Base-by-base conservation (phyloP, 345 rosid genomes). In the Eucalyptus polybractea region DNA sequence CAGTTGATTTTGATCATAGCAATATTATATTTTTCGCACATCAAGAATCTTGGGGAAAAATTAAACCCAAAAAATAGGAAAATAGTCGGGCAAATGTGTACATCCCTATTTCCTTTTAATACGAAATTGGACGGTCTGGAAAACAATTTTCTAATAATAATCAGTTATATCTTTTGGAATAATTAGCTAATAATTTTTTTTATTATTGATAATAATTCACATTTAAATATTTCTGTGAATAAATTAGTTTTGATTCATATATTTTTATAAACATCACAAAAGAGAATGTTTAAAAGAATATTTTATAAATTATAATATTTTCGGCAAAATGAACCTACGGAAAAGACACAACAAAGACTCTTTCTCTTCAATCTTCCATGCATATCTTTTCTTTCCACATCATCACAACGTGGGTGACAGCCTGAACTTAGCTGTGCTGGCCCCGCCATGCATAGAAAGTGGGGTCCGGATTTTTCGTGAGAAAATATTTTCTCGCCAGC, bases 121-220 rank as follows among this genome's bases (percentile, higher is more conserved):
- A 53, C 25, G 0, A 21, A 53, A 53, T 21, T 53, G 25, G 58
- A 8, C 2, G 0, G 0, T 53, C 2, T 21, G 10, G 25, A 53
- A 53, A 53, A 53, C 0, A 53, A 53, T 21, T 53, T 53, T 53
- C 58, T 53, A 53, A 53, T 53, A 53, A 53, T 53, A 53, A 21
- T 7, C 2, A 53, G 5, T 53, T 53, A 53, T 53, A 53, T 53
- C 29, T 24, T 24, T 56, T 0, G 6, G 29, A 56, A 56, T 22
- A 56, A 56, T 56, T 56, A 25, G 4, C 6, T 25, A 24, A 10
- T 10, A 24, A 56, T 2, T 56, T 2, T 56, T 22, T 56, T 56
- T 0, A 24, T 56, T 5, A 24, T 24, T 4, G 6, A 56, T 56
- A 10, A 56, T 19, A 24, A 56, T 24, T 56, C 2, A 8, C 5